Base-by-base conservation (phyloP, 257 asterid species). In the Petunia secreta region DNA sequence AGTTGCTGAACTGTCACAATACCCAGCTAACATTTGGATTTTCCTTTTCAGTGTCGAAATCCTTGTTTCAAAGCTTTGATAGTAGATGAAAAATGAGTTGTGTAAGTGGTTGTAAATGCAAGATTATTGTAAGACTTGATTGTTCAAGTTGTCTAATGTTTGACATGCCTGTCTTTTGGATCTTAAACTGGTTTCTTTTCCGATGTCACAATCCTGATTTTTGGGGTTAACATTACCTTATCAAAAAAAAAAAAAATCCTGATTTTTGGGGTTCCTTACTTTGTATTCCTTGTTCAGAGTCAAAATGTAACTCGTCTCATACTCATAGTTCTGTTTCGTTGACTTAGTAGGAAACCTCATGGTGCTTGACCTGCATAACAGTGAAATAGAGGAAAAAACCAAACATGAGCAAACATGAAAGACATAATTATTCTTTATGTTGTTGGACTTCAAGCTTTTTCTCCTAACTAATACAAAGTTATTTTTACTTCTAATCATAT, bases 301-400 rank as follows among this genome's bases (percentile, higher is more conserved):
- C 59, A 25, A 25, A 38, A 48, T 58, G 16, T 69, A 9, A 1
- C 46, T 69, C 16, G 48, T 69, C 41, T 37, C 77, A 40, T 69
- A 44, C 77, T 46, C 58, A 46, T 46, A 8, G 16, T 25, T 69
- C 77, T 69, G 77, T 73, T 40, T 73, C 48, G 46, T 73, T 50
- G 62, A 50, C 46, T 48, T 73, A 34, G 62, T 50, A 11, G 77
- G 62, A 71, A 73, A 73, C 13, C 7, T 11, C 62, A 73, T 73
- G 77, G 62, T 73, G 62, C 34, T 73, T 0, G 62, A 50, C 44
- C 15, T 44, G 63, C 60, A 4, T 55, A 37, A 69, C 40, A 13
- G 34, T 73, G 48, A 46, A 14, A 44, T 39, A 4, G 37, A 57
- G 54, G 57, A 2, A 54, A 52, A 41, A 50, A 67, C 44, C 58